These are phyloP conservation scores for Fusarium pseudograminearum DNA, from an alignment of 2,329 filamentous ascomycete species.

Conservation along the genomic window DNA sequence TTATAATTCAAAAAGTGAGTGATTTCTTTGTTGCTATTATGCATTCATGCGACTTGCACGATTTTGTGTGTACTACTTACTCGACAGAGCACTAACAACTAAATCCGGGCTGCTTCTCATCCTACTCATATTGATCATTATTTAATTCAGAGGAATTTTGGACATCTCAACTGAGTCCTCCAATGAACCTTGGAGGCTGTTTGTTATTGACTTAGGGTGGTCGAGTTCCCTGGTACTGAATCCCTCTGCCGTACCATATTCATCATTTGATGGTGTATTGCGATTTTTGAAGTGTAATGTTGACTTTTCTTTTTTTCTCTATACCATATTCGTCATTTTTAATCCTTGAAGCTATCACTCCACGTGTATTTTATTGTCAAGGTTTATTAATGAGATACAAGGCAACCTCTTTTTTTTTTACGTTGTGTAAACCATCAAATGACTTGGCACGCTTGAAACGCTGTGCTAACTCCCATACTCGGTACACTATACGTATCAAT, in stretches of 20 bases:
- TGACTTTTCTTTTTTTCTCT: no score
- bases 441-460: background rate
- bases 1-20: background rate
- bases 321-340: background rate
- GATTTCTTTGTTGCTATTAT: background rate
- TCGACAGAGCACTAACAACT: background rate
- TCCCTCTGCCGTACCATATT: background rate
- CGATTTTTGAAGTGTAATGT: no score
- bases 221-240: background rate
- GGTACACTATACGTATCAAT: background rate
- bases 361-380: background rate
- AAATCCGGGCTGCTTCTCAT: background rate
- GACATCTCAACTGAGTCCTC: background rate
- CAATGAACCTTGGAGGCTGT: background rate
- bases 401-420: no score
- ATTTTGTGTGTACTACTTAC: background rate
- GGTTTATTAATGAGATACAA: background rate
- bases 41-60: background rate
- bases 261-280: background rate
- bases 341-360: background rate
- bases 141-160: background rate
- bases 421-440: no score
- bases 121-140: background rate
- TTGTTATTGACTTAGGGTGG: background rate
- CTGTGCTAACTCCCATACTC: background rate